phyloP scores from a whole-genome alignment of 2,329 filamentous ascomycete species.

The Diaporthe sp. region DNA sequence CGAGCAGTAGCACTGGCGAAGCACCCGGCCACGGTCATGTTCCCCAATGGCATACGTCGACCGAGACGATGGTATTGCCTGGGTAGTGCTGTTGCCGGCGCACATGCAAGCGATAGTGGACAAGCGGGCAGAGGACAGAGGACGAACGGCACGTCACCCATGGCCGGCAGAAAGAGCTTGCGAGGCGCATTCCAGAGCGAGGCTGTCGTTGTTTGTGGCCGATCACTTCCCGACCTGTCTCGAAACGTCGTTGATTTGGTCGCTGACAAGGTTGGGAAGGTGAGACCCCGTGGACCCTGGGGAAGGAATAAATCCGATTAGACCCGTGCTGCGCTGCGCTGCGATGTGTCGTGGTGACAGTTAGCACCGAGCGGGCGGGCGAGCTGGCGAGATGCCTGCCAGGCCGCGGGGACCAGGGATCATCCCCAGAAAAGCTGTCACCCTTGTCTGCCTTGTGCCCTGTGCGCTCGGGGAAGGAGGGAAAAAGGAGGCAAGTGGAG shows the following conservation, averaged over 20 bases:
- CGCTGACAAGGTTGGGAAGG: constrained; percentile 26
- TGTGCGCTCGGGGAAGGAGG: background rate
- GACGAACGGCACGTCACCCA: constrained; percentile 39
- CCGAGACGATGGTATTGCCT: constrained; percentile 30
- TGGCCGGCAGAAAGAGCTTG: constrained; percentile 33
- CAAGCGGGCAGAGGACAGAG: constrained; percentile 11
- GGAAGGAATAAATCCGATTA: constrained; percentile 32
- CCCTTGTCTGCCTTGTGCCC: background rate
- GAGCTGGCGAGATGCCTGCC: constrained; percentile 15
- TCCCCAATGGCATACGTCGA: constrained; percentile 21
- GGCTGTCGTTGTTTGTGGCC: constrained; percentile 32
- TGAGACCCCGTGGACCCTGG: constrained; percentile 37
- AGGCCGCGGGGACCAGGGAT: constrained; percentile 20
- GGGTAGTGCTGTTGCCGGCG: constrained; percentile 8
- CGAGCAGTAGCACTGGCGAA: constrained; percentile 39
- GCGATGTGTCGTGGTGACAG: background rate
- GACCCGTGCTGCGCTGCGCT: background rate
- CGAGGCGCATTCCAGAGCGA: constrained; percentile 37
- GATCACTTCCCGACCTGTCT: constrained; percentile 27
- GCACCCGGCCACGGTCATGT: constrained; percentile 36
- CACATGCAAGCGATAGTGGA: constrained; percentile 34
- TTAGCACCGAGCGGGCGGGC: background rate
- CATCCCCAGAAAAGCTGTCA: constrained; percentile 18
- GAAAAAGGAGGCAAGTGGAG: background rate
- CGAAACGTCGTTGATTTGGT: constrained; percentile 25